Evolutionary conservation across 352 stramenopile species (phyloP), one percentile per base, ranked within the genome.

Genomic region (Aphanomyces euteiches): DNA sequence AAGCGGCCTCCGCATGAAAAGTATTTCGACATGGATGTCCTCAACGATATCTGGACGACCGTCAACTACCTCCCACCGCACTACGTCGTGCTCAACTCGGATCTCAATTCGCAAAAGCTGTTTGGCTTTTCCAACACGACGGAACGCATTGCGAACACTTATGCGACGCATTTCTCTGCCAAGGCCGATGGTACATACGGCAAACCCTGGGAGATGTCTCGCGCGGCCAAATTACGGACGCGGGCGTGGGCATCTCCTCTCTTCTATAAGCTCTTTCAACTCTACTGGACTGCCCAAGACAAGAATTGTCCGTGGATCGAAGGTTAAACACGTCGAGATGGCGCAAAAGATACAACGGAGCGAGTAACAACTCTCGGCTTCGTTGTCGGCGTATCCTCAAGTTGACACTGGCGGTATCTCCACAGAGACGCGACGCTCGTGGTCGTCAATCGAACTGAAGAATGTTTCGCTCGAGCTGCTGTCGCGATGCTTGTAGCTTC

Each of bases 71-170:
- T 70, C 4, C 64, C 64, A 28, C 28, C 19, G 36, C 64, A 70
- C 34, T 70, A 64, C 19, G 64, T 70, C 5, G 53, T 63, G 5
- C 54, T 70, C 48, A 70, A 70, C n/a, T 39, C 45, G 7, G 64
- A 70, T 5, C n/a, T 70, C 47, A 59, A 61, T 21, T 21, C 21
- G 34, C 17, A 34, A n/a, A 43, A 19, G 1, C 54, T 41, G 13
- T 40, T 69, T 61, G 64, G 40, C 2, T 70, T 70, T 40, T 47
- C 12, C 1, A 39, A 21, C 8, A 21, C 12, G 5, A 19, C 19
- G 5, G 64, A 47, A 15, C 64, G 64, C 38, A 70, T 70, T 37
- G 43, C 36, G 17, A 10, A 47, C 1, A 70, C 64, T 47, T 70
- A 61, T 50, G 54, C 53, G 37, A 43, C 56, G 13, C 64, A 70